Base-by-base conservation (phyloP, 805 yeast genomes). In the Clavispora fructus region DNA sequence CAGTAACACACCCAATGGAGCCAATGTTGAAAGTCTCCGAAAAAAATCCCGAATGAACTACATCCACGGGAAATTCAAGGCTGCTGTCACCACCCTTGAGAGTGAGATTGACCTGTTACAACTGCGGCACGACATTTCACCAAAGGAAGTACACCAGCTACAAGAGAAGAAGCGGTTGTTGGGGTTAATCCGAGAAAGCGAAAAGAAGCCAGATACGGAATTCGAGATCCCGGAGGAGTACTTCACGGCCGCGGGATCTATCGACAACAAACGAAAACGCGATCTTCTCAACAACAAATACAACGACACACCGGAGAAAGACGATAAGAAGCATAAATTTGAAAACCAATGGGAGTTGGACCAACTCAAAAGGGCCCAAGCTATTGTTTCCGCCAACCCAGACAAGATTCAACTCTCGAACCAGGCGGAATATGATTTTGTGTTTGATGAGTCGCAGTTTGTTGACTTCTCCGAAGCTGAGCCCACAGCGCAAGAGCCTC, bases 361-460 rank as follows among this genome's bases (percentile, higher is more conserved):
- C 33, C 85, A 81, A 53, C 59, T 73, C 13, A 57, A 66, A 32
- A 72, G 72, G 56, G 74, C 74, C 7, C 65, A 67, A 39, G 61
- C 62, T 45, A 53, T 51, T 43, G 53, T 49, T 2, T 46, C 59
- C 35, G 55, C 57, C 6, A 58, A 19, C 39, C 53, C 62, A 1
- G 79, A 75, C 54, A 73, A 71, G 41, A 69, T 77, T 17, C 57
- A 61, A 13, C 58, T 73, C 1, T 71, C 75, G 0, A 67, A 67
- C 2, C 73, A 63, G 31, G 70, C 72, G 8, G 62, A 79, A 37
- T 87, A 85, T 57, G 95, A 86, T 11, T 88, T 73, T 65, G 92
- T 88, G 0, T 85, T 85, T 63, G 94, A 87, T 60, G 75, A 77
- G 39, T 68, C 79, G 0, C 87, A 85, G 46, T 69, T 72, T 47